phyloP scores from a whole-genome alignment of 257 asterid genomes.

The Jacaranda mimosifolia region DNA sequence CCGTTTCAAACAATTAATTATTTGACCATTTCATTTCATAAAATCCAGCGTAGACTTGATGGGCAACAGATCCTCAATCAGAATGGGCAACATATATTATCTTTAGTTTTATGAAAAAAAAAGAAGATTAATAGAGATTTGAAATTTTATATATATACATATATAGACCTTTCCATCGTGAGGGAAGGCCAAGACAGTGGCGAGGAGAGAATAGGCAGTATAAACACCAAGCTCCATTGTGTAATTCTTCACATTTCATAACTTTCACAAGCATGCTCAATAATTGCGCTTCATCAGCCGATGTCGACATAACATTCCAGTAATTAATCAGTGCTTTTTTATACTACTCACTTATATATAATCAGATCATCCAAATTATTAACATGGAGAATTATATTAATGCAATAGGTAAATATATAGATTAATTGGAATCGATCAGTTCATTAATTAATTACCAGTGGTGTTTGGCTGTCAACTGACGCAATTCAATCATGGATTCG shows the following conservation, averaged over 20 bases:
- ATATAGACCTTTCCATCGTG: constrained; percentile 56
- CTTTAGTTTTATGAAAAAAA: no score
- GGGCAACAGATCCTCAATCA: no score
- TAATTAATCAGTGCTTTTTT: neutral
- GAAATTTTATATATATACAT: no score
- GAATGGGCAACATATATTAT: no score
- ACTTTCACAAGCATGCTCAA: constrained; percentile 62
- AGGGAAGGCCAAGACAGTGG: constrained; percentile 66
- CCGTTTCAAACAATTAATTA: no score
- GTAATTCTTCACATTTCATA: neutral
- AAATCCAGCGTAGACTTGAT: no score
- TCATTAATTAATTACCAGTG: constrained; percentile 33
- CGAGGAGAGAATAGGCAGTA: constrained; percentile 64
- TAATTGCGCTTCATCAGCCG: constrained; percentile 67
- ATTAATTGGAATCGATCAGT: neutral
- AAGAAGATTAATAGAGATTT: no score
- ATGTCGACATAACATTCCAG: constrained; percentile 64
- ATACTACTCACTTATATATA: neutral
- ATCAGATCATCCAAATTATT: no score
- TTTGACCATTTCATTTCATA: no score
- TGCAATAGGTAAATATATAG: no score
- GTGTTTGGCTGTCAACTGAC: constrained; percentile 70
- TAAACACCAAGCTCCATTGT: constrained; percentile 70
- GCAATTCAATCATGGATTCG: constrained; percentile 61
- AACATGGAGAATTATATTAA: no score